Conservation (phyloP, 192 early-diverging fungal species). For the Coemansia sp. region DNA sequence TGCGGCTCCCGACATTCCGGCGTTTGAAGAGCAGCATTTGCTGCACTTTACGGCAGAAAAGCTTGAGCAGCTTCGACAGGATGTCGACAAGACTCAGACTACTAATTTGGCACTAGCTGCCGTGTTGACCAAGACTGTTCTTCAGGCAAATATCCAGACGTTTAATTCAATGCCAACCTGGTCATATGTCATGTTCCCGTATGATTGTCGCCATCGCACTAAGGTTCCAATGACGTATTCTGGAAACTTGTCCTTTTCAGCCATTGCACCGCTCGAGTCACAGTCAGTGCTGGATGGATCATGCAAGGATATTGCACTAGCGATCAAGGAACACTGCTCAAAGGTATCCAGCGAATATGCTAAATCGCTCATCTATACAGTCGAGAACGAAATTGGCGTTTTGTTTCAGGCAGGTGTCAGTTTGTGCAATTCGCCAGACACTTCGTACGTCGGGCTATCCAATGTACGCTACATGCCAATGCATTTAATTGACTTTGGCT, state of each 20-base stretch:
- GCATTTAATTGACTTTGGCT: constrained; percentile 43
- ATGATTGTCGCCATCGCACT: constrained; percentile 31
- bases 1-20: constrained; percentile 23
- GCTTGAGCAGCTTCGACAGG: constrained; percentile 38
- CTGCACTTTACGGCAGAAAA: constrained; percentile 27
- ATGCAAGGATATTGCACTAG: constrained; percentile 19
- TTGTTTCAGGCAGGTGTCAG: constrained; percentile 29
- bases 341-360: constrained; percentile 28
- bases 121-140: constrained; percentile 20
- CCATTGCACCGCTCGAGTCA: constrained; percentile 21
- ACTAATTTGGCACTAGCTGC: constrained; percentile 22
- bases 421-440: constrained; percentile 30
- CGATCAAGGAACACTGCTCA: constrained; percentile 28
- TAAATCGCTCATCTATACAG: constrained; percentile 23
- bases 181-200: constrained; percentile 39
- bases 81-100: constrained; percentile 26
- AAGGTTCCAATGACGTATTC: constrained; percentile 24
- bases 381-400: constrained; percentile 37
- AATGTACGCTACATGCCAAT: constrained; percentile 40
- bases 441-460: constrained; percentile 35
- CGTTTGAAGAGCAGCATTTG: constrained; percentile 36
- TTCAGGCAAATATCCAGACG: constrained; percentile 21
- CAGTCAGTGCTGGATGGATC: constrained; percentile 8
- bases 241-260: constrained; percentile 34
- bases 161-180: constrained; percentile 16